Conservation (phyloP, 2,329 filamentous ascomycete genomes). For the Colletotrichum sp. region DNA sequence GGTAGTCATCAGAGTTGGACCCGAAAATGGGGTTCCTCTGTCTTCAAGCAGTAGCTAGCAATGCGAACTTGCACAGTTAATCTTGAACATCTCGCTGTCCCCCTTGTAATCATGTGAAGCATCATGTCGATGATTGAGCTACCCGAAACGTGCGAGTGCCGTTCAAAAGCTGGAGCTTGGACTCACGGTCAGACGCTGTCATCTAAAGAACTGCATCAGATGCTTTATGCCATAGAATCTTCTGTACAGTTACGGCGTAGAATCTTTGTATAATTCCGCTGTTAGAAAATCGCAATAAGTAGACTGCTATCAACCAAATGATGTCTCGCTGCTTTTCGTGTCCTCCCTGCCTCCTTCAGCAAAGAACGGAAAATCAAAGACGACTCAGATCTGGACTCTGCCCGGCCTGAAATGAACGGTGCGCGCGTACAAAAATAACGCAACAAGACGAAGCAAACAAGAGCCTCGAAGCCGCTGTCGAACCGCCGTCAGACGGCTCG, state of each 20-base stretch:
- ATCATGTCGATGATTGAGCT: neutral
- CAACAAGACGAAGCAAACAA: neutral
- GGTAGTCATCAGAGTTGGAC: neutral
- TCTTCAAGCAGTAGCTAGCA: constrained; percentile 3
- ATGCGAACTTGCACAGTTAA: constrained; percentile 1
- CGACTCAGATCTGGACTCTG: neutral
- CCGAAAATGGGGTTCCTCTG: neutral
- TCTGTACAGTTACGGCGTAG: neutral
- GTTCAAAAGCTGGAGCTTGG: neutral
- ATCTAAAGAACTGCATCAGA: neutral
- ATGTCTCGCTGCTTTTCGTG: constrained; percentile 1
- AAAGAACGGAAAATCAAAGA: neutral
- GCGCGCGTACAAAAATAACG: neutral
- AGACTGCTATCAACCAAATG: neutral
- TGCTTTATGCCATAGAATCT: neutral
- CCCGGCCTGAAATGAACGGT: neutral
- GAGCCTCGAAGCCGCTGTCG: neutral
- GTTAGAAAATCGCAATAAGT: neutral
- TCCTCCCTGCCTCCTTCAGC: neutral
- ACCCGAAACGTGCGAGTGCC: neutral
- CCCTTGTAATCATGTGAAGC: neutral
- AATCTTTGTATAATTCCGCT: neutral
- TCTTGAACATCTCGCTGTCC: neutral
- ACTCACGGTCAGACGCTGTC: neutral
- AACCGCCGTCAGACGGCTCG: neutral